Evolutionary conservation across 352 stramenopile genomes (phyloP).

Genomic region (Pythium vanterpoolii): DNA sequence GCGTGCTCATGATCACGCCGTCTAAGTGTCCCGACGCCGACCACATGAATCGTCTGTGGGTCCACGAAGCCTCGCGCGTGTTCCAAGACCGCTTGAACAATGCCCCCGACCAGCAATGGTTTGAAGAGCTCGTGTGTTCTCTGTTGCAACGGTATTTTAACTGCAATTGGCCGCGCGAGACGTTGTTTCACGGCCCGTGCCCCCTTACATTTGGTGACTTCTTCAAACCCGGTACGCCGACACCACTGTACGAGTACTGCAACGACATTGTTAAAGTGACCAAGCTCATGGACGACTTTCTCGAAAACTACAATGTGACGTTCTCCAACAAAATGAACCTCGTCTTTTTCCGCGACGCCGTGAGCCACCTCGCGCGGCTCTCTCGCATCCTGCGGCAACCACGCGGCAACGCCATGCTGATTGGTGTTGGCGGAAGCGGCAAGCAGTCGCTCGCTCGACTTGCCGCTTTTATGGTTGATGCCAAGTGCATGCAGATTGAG

Average conservation of each 20-base stretch:
- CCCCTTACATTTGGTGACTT: conserved; percentile 93
- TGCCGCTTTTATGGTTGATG: conserved; percentile 89
- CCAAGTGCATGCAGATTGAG: conserved; percentile 91
- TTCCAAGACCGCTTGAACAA: conserved; percentile 95
- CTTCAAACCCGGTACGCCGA: conserved; percentile 74
- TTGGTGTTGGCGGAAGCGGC: conserved; percentile 92
- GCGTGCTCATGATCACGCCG: conserved; percentile 92
- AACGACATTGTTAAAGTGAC: conserved; percentile 78
- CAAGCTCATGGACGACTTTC: conserved; percentile 87
- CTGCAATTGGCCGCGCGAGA: conserved; percentile 72
- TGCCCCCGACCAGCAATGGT: conserved; percentile 85
- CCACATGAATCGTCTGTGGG: conserved; percentile 88
- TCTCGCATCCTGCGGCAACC: conserved; percentile 90
- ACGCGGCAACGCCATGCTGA: conserved; percentile 94
- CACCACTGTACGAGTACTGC: conserved; percentile 83
- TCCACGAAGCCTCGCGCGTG: conserved; percentile 90
- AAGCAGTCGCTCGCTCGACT: conserved; percentile 93
- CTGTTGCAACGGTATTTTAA: conserved; percentile 76
- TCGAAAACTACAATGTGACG: conserved; percentile 94
- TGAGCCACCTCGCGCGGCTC: conserved; percentile 88
- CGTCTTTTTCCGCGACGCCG: conserved; percentile 94
- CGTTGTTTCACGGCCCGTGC: conserved; percentile 84
- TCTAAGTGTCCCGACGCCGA: conserved; percentile 78
- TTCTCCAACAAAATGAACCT: conserved; percentile 95
- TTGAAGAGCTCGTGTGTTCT: conserved; percentile 84